These are phyloP conservation scores for Trametes maxima DNA, from an alignment of 768 basidiomycete species.

Conservation along the genomic window DNA sequence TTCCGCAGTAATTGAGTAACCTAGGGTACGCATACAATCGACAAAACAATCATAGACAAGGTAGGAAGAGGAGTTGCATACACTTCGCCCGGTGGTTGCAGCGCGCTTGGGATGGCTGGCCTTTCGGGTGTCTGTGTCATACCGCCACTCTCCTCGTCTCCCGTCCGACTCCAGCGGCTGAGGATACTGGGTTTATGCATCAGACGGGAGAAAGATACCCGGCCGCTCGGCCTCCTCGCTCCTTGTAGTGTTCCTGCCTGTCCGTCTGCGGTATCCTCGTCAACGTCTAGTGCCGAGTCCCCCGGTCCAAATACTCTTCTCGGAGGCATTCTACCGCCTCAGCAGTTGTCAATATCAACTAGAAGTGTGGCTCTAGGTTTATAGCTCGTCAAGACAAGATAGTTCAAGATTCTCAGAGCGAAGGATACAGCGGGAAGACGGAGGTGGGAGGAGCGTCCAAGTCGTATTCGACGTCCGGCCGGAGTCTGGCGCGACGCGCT, in stretches of 20 bases:
- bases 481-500: conserved; percentile 7
- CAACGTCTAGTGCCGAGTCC: conserved; percentile 17
- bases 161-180: conserved; percentile 24
- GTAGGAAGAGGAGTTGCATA: conserved; percentile 82
- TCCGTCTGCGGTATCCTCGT: not conserved
- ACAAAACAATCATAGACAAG: conserved; percentile 89
- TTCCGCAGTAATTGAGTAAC: not conserved
- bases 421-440: no score
- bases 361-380: not conserved
- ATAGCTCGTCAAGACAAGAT: not conserved
- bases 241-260: not conserved
- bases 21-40: conserved; percentile 61
- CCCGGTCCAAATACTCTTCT: conserved; percentile 23
- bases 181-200: conserved; percentile 26
- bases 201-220: conserved; percentile 31
- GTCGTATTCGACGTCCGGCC: not conserved
- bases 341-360: not conserved
- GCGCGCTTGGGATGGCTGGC: conserved; percentile 76
- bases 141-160: conserved; percentile 29
- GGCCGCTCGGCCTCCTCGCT: conserved; percentile 19
- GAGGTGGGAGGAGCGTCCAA: not conserved
- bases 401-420: not conserved
- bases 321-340: conserved; percentile 10
- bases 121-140: conserved; percentile 41
- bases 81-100: conserved; percentile 59